Evolutionary conservation across 306 rosid genomes (phyloP), one percentile per base, ranked within the genome.

Genomic region (Cicer pinnatifidum): DNA sequence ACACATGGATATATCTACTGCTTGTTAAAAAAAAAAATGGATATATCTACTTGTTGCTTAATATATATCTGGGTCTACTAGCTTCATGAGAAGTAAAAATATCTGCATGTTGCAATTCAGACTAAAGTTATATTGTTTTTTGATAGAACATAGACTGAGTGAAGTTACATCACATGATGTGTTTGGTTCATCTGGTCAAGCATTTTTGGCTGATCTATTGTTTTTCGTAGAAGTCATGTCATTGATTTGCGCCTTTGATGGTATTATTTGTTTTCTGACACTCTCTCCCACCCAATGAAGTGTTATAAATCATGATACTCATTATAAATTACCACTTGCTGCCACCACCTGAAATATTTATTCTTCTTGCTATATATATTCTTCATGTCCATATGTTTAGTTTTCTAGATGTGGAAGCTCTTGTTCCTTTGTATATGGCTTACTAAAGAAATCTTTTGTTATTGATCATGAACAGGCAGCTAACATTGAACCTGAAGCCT

Each of bases 401-500:
- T 43, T 65, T 65, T 41, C 39, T 64, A 41, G 35, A 10, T 9
- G 35, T 17, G 9, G 37, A 15, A 64, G 52, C 52, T 41, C 52
- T 64, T 41, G 12, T 69, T 77, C 19, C 53, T 69, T 43, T 43
- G n/a, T 37, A 23, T 58, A 46, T n/a, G 43, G 43, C 71, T 81
- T 70, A 67, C 82, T 75, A 19, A 35, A 76, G 19, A 71, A 59
- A 35, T 57, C 7, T 48, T 68, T 54, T 59, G 9, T 80, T 67
- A 54, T 77, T 82, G 47, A 73, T 80, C 68, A 62, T 82, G 56
- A 81, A 78, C 89, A 94, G 99, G 99, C 95, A 43, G 91, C 91
- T 75, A 91, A 91, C 83, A 76, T 87, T 76, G 99, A 94, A 81
- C 89, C 89, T 17, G 97, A 94, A 80, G 89, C 85, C 64, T 83